Evolutionary conservation across 1,139 yeast species (phyloP).

Genomic region (Meyerozyma sp.): DNA sequence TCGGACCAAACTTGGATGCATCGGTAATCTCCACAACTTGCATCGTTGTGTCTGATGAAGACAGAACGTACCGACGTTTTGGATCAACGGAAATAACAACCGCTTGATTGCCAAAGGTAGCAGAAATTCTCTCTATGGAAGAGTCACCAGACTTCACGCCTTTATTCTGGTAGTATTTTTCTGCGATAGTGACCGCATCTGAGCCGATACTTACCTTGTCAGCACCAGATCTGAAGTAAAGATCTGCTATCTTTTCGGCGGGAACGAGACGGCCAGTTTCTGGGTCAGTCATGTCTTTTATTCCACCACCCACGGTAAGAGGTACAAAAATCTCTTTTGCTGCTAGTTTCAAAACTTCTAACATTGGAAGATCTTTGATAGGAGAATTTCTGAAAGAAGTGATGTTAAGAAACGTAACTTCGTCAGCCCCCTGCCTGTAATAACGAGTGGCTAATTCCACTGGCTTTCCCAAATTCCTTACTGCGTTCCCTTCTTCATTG

Average conservation of each 20-base stretch:
- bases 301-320: conserved; percentile 96
- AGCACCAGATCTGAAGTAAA: conserved; percentile 93
- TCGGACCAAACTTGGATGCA: conserved; percentile 62
- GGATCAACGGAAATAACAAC: conserved; percentile 97
- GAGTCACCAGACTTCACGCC: conserved; percentile 60
- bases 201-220: conserved; percentile 96
- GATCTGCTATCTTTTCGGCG: conserved; percentile 84
- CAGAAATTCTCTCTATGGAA: conserved; percentile 88
- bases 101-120: conserved; percentile 91
- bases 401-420: conserved; percentile 87
- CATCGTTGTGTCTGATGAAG: conserved; percentile 59
- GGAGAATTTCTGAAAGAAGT: conserved; percentile 96
- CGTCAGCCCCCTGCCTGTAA: conserved; percentile 94
- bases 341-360: conserved; percentile 75
- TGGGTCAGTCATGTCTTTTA: conserved; percentile 83
- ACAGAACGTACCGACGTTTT: conserved; percentile 66
- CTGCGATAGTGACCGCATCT: conserved; percentile 94
- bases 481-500: conserved; percentile 30
- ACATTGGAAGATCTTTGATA: conserved; percentile 86
- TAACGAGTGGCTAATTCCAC: conserved; percentile 88
- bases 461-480: conserved; percentile 92
- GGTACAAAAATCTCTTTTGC: conserved; percentile 94
- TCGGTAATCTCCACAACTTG: conserved; percentile 41
- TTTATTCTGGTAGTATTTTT: conserved; percentile 60
- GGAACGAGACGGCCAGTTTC: conserved; percentile 64